Conservation (phyloP, 352 stramenopile species). For the Pythium diclinum region DNA sequence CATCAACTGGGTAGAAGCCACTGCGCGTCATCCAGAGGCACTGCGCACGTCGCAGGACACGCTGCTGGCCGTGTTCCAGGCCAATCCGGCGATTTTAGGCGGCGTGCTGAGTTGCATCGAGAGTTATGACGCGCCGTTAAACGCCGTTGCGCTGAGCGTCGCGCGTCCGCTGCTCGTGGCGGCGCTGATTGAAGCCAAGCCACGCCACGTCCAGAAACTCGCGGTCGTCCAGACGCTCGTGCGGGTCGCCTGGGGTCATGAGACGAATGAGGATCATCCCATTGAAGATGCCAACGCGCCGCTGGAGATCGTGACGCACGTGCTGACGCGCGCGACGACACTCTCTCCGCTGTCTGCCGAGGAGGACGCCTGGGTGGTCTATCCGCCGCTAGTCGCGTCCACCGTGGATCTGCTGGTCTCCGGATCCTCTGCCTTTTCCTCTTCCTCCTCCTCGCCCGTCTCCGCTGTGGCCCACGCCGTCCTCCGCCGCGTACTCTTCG, state of each 20-base stretch:
- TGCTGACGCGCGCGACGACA: conserved; percentile 37
- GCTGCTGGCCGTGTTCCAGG: conserved; percentile 40
- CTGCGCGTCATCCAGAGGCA: conserved; percentile 6
- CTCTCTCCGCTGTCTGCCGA: conserved; percentile 31
- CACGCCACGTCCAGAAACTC: conserved; percentile 16
- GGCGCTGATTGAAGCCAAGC: conserved; percentile 8
- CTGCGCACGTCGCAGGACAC: conserved; percentile 3
- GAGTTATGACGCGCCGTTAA: conserved; percentile 3
- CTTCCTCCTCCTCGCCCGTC: not conserved
- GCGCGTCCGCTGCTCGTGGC: conserved; percentile 4
- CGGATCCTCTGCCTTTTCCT: conserved; percentile 8
- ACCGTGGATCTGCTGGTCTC: conserved; percentile 39
- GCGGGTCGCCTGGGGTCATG: conserved; percentile 35
- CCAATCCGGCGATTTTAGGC: conserved; percentile 34
- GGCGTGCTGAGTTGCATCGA: conserved; percentile 46
- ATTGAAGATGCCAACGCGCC: not conserved
- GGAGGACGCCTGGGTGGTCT: conserved; percentile 23
- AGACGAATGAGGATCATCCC: not conserved
- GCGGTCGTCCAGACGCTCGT: conserved; percentile 37
- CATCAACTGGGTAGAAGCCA: conserved; percentile 10
- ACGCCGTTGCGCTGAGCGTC: conserved; percentile 5
- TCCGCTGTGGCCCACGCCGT: conserved; percentile 23
- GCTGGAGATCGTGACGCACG: conserved; percentile 3
- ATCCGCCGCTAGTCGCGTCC: conserved; percentile 34
- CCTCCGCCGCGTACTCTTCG: conserved; percentile 26